A percentile compares a stretch with the other conserved stretches of the same genome.
phyloP scores from a whole-genome alignment of 495 filamentous ascomycete species.

The Echria macrotheca region DNA sequence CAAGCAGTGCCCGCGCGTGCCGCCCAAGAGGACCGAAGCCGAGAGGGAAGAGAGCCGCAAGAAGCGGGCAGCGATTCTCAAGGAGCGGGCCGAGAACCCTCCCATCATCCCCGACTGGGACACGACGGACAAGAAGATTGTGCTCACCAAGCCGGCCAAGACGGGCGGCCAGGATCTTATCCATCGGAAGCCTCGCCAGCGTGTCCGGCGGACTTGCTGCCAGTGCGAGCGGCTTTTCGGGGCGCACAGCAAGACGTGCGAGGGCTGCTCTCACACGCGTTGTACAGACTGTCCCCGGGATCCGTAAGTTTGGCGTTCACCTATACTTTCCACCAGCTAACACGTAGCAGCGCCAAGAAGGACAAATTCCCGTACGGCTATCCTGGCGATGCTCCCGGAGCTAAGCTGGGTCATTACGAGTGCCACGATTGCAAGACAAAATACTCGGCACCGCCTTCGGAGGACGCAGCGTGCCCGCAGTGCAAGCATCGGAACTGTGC shows the following conservation, averaged over 20 bases:
- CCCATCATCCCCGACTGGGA: conserved; percentile 46
- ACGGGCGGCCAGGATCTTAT: conserved; percentile 65
- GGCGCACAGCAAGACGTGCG: conserved; percentile 47
- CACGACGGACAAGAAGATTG: conserved; percentile 33
- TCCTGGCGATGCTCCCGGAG: conserved; percentile 58
- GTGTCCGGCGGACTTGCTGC: conserved; percentile 72
- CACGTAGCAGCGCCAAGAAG: conserved; percentile 52
- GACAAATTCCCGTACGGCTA: conserved; percentile 74
- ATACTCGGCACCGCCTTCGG: conserved; percentile 42
- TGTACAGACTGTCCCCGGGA: conserved; percentile 80
- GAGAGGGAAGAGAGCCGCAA: conserved; percentile 45
- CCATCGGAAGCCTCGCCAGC: conserved; percentile 59
- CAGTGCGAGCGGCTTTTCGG: conserved; percentile 62
- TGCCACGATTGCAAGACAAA: conserved; percentile 60
- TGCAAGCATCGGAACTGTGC: conserved; percentile 56
- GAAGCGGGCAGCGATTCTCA: conserved; percentile 37
- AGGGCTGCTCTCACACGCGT: conserved; percentile 64
- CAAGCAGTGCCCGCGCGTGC: conserved; percentile 72
- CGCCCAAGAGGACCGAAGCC: conserved; percentile 47
- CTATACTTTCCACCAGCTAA: too few species aligned
- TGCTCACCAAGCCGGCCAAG: conserved; percentile 58
- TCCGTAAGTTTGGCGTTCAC: conserved; percentile 72
- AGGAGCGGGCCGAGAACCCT: conserved; percentile 44
- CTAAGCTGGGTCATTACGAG: conserved; percentile 46
- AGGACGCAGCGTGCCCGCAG: conserved; percentile 47